Evolutionary conservation across 2,329 filamentous ascomycete species (phyloP).

Genomic region (Aspergillus aculeatinus): DNA sequence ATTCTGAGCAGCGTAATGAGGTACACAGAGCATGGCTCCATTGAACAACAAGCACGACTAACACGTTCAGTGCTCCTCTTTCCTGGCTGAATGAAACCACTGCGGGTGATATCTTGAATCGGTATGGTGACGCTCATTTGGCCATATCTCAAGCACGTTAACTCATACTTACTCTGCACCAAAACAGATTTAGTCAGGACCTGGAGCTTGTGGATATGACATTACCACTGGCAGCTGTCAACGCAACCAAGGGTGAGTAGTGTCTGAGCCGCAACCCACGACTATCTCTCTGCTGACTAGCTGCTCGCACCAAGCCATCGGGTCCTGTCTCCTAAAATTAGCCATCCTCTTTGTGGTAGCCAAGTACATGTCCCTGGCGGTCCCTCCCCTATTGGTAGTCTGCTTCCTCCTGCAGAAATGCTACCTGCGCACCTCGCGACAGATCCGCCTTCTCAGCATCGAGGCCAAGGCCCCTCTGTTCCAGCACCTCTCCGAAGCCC

Average conservation of each 20-base stretch:
- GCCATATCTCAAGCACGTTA: too few species aligned
- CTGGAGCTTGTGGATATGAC: not conserved
- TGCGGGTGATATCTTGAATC: not conserved
- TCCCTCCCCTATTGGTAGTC: not conserved
- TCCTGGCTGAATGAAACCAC: not conserved
- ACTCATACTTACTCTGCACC: too few species aligned
- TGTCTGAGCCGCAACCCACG: too few species aligned
- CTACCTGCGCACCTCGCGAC: not conserved
- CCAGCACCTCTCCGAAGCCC: not conserved
- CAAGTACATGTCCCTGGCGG: not conserved
- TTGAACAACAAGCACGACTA: not conserved
- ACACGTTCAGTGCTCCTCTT: not conserved
- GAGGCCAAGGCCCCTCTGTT: not conserved
- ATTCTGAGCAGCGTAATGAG: not conserved
- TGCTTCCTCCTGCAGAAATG: not conserved
- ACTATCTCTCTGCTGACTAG: too few species aligned
- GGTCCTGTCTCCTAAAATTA: not conserved
- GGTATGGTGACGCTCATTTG: not conserved
- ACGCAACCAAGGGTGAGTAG: not conserved
- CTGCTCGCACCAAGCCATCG: not conserved
- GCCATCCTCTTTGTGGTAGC: not conserved
- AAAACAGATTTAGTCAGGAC: not conserved
- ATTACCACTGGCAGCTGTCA: not conserved
- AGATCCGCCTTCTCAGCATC: not conserved
- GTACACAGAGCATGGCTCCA: not conserved